Conservation (phyloP, 768 basidiomycete species). For the Brasilioporus rufonigricans region DNA sequence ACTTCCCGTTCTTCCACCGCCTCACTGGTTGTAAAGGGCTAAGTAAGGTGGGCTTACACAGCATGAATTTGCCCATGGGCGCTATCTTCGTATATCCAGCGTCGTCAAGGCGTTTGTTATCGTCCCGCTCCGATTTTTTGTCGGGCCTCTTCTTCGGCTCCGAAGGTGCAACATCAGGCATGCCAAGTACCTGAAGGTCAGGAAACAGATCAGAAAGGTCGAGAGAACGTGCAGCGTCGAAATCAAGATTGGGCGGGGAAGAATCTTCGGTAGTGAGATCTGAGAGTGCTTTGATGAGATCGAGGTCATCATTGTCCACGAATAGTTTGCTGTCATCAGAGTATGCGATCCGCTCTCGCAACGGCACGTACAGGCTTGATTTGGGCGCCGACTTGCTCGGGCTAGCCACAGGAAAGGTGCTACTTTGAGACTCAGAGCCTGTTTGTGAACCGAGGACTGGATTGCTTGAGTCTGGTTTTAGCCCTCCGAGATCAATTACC, state of each 20-base stretch:
- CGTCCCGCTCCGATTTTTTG: constrained; percentile 58
- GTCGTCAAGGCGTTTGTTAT: constrained; percentile 76
- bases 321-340: constrained; percentile 46
- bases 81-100: constrained; percentile 72
- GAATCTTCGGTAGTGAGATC: constrained; percentile 35
- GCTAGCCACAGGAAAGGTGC: constrained; percentile 3
- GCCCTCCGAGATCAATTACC: constrained; percentile 29
- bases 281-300: constrained; percentile 49
- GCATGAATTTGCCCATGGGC: constrained; percentile 76
- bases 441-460: constrained; percentile 47
- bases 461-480: constrained; percentile 58
- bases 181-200: constrained; percentile 64
- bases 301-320: constrained; percentile 49
- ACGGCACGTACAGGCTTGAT: constrained; percentile 47
- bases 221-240: constrained; percentile 33
- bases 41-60: constrained; percentile 77
- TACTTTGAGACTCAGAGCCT: constrained; percentile 37
- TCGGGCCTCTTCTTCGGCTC: constrained; percentile 52
- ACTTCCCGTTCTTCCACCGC: constrained; percentile 63
- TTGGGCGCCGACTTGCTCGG: constrained; percentile 41
- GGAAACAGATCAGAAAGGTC: constrained; percentile 78
- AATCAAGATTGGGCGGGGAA: constrained; percentile 10
- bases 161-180: constrained; percentile 45
- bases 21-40: constrained; percentile 81
- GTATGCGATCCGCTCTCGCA: constrained; percentile 57